Conservation (phyloP, 345 rosid species). For the Erodium maritimum region DNA sequence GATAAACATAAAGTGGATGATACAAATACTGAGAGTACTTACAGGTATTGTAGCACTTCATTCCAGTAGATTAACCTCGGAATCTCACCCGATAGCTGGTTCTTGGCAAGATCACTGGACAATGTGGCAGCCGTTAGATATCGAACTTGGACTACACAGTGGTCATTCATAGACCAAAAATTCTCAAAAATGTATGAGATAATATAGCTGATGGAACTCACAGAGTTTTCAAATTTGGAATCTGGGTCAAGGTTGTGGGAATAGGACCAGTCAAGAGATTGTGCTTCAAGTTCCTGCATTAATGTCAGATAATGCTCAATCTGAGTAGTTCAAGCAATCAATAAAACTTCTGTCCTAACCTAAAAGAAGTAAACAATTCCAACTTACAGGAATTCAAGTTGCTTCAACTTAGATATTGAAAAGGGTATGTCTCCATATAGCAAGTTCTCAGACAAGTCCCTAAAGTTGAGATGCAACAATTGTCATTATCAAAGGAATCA, state of each 20-base stretch:
- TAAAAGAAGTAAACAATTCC: neutral
- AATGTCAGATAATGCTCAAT: no score
- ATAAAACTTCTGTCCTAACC: neutral
- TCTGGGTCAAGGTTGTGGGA: conserved; percentile 80
- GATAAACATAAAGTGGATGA: no score
- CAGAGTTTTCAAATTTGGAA: conserved; percentile 80
- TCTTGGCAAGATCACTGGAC: conserved; percentile 72
- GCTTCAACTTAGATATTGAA: conserved; percentile 73
- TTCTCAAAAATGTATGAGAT: neutral
- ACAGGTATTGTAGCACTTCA: conserved; percentile 94
- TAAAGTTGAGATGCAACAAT: conserved; percentile 14
- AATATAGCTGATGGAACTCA: conserved; percentile 19
- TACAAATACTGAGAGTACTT: conserved; percentile 11
- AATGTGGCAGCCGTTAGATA: neutral
- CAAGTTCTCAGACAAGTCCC: conserved; percentile 69
- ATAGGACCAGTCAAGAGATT: conserved; percentile 78
- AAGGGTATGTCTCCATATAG: conserved; percentile 77
- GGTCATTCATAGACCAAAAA: no score
- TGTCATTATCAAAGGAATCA: no score
- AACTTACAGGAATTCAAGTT: conserved; percentile 54
- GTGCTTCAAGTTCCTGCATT: conserved; percentile 62
- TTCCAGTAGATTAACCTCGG: conserved; percentile 90
- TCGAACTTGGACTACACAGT: neutral
- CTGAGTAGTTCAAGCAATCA: neutral
- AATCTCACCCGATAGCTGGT: conserved; percentile 73